These are phyloP conservation scores for Aegilops bicornis DNA, from an alignment of 176 grass and related monocot species.

Conservation along the genomic window DNA sequence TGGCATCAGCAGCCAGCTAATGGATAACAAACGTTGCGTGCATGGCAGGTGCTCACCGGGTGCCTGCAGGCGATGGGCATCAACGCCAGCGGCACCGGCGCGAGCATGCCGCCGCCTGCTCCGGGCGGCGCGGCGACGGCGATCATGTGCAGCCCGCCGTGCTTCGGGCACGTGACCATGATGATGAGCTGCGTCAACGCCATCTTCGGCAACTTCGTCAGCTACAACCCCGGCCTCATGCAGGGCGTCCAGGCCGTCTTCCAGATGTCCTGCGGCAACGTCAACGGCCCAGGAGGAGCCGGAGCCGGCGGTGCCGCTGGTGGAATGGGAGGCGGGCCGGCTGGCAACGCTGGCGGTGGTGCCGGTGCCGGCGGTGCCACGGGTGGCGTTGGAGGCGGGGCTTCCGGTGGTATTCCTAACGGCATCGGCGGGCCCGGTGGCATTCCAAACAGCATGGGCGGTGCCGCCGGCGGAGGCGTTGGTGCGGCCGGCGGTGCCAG, in stretches of 20 bases:
- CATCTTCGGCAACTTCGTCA: conserved; percentile 63
- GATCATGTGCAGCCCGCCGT: conserved; percentile 67
- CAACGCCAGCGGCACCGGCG: conserved; percentile 24
- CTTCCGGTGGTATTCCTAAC: not conserved
- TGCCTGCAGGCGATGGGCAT: conserved; percentile 71
- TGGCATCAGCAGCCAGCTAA: not conserved
- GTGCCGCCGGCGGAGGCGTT: not conserved
- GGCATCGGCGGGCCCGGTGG: not conserved
- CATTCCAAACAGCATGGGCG: not conserved
- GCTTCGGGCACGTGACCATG: conserved; percentile 68
- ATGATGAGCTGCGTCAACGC: conserved; percentile 64
- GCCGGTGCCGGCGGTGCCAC: not conserved
- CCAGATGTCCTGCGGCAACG: conserved; percentile 63
- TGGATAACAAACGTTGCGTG: not conserved
- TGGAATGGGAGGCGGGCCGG: not conserved
- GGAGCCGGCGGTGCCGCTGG: not conserved
- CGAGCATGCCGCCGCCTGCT: not conserved
- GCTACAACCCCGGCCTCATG: conserved; percentile 77
- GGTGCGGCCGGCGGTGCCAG: not conserved
- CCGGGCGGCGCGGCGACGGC: not conserved
- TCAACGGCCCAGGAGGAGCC: conserved; percentile 2
- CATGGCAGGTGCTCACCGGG: conserved; percentile 58
- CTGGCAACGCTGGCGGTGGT: not conserved
- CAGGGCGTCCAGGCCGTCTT: conserved; percentile 79
- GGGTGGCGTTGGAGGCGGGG: not conserved